These are phyloP conservation scores for Candida broadrunensis DNA, from an alignment of 805 yeast genomes.

Conservation along the genomic window DNA sequence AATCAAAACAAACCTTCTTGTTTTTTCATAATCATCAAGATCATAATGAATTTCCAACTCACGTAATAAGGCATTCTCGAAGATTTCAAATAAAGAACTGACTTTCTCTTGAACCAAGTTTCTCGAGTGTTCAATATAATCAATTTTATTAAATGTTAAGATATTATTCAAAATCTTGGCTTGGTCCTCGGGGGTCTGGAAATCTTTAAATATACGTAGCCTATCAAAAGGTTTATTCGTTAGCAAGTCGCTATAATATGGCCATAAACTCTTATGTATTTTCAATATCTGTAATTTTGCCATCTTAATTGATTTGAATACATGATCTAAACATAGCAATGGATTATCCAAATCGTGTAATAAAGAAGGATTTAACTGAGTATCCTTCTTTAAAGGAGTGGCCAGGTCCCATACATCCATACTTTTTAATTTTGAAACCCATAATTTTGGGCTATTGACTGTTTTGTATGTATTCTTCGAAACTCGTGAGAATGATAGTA, in stretches of 20 bases:
- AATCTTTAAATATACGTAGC: constrained; percentile 45
- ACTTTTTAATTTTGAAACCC: constrained; percentile 33
- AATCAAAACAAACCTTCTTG: constrained; percentile 33
- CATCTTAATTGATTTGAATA: constrained; percentile 20
- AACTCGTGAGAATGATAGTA: constrained; percentile 34
- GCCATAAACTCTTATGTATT: constrained; percentile 36
- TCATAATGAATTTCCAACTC: constrained; percentile 64
- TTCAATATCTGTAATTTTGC: constrained; percentile 38
- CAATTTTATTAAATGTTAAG: constrained; percentile 35
- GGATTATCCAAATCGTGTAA: constrained; percentile 19
- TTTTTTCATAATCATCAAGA: constrained; percentile 39
- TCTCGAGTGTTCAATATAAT: constrained; percentile 25
- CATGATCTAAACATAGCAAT: constrained; percentile 30
- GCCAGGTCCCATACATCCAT: constrained; percentile 38
- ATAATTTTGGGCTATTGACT: constrained; percentile 35
- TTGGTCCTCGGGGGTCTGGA: constrained; percentile 50
- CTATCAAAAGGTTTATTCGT: constrained; percentile 38
- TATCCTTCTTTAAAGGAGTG: constrained; percentile 3
- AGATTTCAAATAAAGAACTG: constrained; percentile 59
- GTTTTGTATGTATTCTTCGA: constrained; percentile 37
- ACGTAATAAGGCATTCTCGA: constrained; percentile 65
- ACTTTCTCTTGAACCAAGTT: constrained; percentile 39
- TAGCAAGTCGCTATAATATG: constrained; percentile 46
- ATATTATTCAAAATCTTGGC: constrained; percentile 43
- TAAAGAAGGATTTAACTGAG: constrained; percentile 1